These are phyloP conservation scores for Lactarius hengduanensis DNA, from an alignment of 768 basidiomycete species.

Conservation along the genomic window DNA sequence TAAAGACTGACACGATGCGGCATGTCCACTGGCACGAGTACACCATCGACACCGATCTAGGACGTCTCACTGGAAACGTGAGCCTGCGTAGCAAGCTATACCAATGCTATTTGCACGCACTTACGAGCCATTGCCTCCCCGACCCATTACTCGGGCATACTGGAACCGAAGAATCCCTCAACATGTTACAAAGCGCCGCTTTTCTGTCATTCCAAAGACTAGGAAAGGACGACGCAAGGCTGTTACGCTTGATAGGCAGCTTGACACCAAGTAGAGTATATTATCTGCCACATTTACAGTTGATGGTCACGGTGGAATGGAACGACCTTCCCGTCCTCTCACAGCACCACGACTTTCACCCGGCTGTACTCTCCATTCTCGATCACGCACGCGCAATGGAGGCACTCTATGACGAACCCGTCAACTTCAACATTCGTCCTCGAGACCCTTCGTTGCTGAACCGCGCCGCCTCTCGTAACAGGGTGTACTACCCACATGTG, in stretches of 20 bases:
- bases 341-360: constrained; percentile 2
- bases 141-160: constrained; percentile 46
- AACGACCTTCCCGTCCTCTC: background rate
- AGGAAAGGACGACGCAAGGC: background rate
- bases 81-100: constrained; percentile 37
- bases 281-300: background rate
- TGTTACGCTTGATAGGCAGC: background rate
- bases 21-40: constrained; percentile 34
- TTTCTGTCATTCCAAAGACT: constrained; percentile 43
- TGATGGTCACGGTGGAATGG: background rate
- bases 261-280: background rate
- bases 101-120: constrained; percentile 45
- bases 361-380: background rate
- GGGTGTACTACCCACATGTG: constrained; percentile 9
- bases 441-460: background rate
- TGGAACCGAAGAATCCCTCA: constrained; percentile 46
- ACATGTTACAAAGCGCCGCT: constrained; percentile 39
- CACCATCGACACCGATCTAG: constrained; percentile 34
- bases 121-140: constrained; percentile 42
- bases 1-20: background rate
- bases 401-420: background rate
- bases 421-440: background rate
- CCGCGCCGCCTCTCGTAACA: constrained; percentile 2
- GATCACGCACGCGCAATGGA: constrained; percentile 1
- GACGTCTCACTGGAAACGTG: constrained; percentile 34